Conservation (phyloP, 2,329 filamentous ascomycete genomes). For the Rhinocladiella similis region DNA sequence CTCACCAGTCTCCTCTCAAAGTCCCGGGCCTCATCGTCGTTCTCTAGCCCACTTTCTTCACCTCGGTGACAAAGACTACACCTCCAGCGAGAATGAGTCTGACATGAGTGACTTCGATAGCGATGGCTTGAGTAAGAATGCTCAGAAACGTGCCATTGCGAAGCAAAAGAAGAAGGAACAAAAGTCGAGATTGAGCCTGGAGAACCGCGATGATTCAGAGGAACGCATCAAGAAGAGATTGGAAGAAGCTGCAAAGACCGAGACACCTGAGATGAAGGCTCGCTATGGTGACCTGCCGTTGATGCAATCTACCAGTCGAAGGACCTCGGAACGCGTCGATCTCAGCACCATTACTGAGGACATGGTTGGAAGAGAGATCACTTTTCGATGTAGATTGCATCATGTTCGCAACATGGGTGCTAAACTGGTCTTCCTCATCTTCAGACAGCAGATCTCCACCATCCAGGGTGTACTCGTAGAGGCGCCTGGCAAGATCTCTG, state of each 20-base stretch:
- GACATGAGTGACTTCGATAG: constrained; percentile 37
- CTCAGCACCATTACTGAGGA: constrained; percentile 54
- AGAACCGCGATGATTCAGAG: constrained; percentile 43
- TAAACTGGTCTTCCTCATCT: constrained; percentile 79
- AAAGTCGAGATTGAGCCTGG: constrained; percentile 44
- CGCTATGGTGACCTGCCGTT: constrained; percentile 60
- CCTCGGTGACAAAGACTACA: constrained; percentile 30
- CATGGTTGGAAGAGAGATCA: constrained; percentile 60
- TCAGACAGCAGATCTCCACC: constrained; percentile 79
- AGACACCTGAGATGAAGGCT: constrained; percentile 59
- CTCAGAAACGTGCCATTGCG: constrained; percentile 44
- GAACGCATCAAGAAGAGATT: constrained; percentile 42
- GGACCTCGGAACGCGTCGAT: constrained; percentile 48
- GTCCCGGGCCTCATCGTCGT: constrained; percentile 39
- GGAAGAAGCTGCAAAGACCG: constrained; percentile 52
- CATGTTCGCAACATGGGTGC: constrained; percentile 79
- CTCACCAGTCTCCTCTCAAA: constrained; percentile 28
- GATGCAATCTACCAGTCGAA: constrained; percentile 57
- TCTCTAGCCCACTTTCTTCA: constrained; percentile 44
- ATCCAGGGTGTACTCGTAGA: constrained; percentile 78
- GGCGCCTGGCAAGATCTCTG: constrained; percentile 62
- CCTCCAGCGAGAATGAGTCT: constrained; percentile 40
- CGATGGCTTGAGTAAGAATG: constrained; percentile 44
- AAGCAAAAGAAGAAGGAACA: constrained; percentile 41
- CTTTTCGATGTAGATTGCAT: constrained; percentile 72